phyloP scores from a whole-genome alignment of 768 basidiomycete species.

The Rhodosporidiobolus odoratus region DNA sequence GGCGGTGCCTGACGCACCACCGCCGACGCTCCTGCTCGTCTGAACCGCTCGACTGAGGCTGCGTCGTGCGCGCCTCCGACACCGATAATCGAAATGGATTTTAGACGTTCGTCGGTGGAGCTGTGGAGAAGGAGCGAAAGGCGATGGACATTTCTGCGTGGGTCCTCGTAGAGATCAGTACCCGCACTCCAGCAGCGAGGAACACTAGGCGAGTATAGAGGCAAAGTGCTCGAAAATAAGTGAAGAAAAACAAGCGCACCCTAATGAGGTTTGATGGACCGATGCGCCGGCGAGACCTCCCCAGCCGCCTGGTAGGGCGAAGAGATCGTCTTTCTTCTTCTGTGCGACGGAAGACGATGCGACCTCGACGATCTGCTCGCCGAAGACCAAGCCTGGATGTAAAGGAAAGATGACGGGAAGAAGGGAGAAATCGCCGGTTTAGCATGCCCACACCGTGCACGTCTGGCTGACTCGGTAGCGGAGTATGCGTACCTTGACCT shows the following conservation, averaged over 20 bases:
- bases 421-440: background rate
- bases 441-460: no score
- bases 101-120: constrained; percentile 50
- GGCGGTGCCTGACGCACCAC: constrained; percentile 46
- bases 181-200: background rate
- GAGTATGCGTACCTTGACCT: constrained; percentile 51
- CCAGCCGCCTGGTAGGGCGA: constrained; percentile 60
- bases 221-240: background rate
- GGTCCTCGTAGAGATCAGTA: background rate
- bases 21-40: constrained; percentile 64
- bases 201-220: background rate
- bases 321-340: constrained; percentile 41
- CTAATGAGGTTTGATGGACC: constrained; percentile 69
- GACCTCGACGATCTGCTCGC: constrained; percentile 52
- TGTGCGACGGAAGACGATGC: constrained; percentile 21
- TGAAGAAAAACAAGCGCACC: constrained; percentile 56
- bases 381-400: constrained; percentile 54
- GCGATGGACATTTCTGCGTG: constrained; percentile 47
- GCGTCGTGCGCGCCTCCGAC: constrained; percentile 71
- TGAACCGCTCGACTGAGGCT: constrained; percentile 63
- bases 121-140: constrained; percentile 56
- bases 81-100: constrained; percentile 61
- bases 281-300: constrained; percentile 74
- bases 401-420: background rate
- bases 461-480: no score